A percentile compares a stretch with the other conserved stretches of the same genome.
phyloP scores from a whole-genome alignment of 495 filamentous ascomycete species.

The Aspergillus egyptiacus region DNA sequence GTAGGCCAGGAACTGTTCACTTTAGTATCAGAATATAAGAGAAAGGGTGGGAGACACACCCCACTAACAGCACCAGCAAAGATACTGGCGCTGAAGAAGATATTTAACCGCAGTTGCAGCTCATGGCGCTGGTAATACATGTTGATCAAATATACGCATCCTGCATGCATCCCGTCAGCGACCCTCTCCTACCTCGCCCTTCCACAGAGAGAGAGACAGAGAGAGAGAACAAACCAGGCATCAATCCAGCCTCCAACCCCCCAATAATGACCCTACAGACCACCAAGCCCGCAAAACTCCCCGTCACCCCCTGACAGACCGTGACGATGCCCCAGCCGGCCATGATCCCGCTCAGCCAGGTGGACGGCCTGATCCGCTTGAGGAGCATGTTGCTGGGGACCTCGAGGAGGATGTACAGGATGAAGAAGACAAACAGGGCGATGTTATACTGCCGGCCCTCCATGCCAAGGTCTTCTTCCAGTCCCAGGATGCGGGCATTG shows the following conservation, averaged over 20 bases:
- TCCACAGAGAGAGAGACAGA: neutral
- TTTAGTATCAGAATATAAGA: neutral
- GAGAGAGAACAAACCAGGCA: slow-evolving; percentile 39
- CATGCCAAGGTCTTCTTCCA: slow-evolving; percentile 54
- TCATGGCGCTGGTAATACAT: slow-evolving; percentile 57
- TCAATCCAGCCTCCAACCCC: slow-evolving; percentile 46
- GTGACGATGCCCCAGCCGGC: slow-evolving; percentile 46
- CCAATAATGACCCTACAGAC: slow-evolving; percentile 47
- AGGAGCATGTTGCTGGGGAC: slow-evolving; percentile 56
- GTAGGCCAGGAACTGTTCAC: slow-evolving; percentile 16
- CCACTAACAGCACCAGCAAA: slow-evolving; percentile 55
- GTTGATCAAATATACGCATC: slow-evolving; percentile 42
- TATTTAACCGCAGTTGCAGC: slow-evolving; percentile 48
- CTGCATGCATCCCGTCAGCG: slow-evolving; percentile 6
- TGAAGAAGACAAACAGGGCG: slow-evolving; percentile 59
- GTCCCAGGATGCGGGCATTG: slow-evolving; percentile 56
- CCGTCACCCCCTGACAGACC: slow-evolving; percentile 50
- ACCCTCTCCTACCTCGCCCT: no score
- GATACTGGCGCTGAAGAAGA: slow-evolving; percentile 51
- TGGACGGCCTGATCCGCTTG: slow-evolving; percentile 55
- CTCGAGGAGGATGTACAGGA: slow-evolving; percentile 58
- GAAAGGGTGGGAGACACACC: neutral
- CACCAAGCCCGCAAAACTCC: slow-evolving; percentile 42
- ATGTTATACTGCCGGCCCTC: slow-evolving; percentile 53
- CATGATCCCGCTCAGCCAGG: slow-evolving; percentile 42